phyloP scores from a whole-genome alignment of 2,329 filamentous ascomycete genomes.

The Ophiostoma australiae region DNA sequence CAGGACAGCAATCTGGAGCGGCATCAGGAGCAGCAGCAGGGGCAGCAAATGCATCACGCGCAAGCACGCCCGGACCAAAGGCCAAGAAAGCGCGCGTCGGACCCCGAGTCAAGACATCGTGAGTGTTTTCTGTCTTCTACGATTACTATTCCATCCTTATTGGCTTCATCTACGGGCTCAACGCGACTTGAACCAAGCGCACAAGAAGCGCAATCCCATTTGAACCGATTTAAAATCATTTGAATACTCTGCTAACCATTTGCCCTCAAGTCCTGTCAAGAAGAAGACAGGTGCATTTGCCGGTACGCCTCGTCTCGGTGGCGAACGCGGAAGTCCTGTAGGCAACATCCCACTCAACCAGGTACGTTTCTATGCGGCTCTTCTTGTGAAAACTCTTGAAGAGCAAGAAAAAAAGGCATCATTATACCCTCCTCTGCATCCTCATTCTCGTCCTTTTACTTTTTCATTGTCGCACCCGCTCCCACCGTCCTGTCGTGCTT shows the following conservation, averaged over 20 bases:
- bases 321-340: conserved; percentile 59
- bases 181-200: neutral
- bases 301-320: conserved; percentile 61
- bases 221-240: neutral
- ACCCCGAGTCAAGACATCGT: conserved; percentile 65
- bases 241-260: conserved; percentile 25
- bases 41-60: conserved; percentile 45
- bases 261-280: conserved; percentile 62
- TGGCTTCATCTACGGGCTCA: neutral
- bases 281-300: conserved; percentile 65
- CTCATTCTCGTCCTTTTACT: neutral
- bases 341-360: conserved; percentile 51
- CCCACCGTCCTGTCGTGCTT: conserved; percentile 7
- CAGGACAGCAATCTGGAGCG: conserved; percentile 12
- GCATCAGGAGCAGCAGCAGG: neutral
- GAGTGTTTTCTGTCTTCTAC: conserved; percentile 39
- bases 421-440: conserved; percentile 15
- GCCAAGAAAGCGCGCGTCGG: conserved; percentile 58
- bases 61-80: conserved; percentile 55
- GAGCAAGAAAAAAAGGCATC: neutral
- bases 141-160: neutral
- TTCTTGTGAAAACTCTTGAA: neutral
- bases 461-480: neutral
- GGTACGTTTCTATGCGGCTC: conserved; percentile 41
- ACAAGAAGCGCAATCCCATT: neutral